These are phyloP conservation scores for Entelexis paramagnoliae DNA, from an alignment of 1,139 yeast genomes.

Conservation along the genomic window DNA sequence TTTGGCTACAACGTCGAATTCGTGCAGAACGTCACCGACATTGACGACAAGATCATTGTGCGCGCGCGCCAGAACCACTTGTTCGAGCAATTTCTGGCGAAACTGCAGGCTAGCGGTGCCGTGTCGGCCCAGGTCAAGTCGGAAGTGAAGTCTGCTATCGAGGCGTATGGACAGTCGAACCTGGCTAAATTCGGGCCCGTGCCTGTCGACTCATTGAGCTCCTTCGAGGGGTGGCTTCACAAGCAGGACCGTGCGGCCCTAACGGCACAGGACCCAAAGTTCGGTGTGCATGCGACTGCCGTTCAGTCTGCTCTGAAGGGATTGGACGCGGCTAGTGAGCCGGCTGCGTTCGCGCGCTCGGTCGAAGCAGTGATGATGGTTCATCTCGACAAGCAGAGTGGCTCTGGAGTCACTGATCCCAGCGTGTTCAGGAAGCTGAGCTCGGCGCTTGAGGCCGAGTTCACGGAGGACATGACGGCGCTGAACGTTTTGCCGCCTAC, in stretches of 20 bases:
- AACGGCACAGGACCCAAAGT: conserved; percentile 57
- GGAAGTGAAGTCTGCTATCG: conserved; percentile 39
- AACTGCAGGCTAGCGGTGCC: conserved; percentile 20
- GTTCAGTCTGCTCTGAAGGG: conserved; percentile 43
- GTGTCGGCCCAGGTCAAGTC: conserved; percentile 36
- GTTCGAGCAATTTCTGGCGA: conserved; percentile 47
- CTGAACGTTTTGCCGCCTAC: conserved; percentile 79
- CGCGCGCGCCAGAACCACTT: conserved; percentile 86
- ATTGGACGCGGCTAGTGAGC: conserved; percentile 21
- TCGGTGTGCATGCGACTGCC: conserved; percentile 74
- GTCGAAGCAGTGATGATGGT: conserved; percentile 70
- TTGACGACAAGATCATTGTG: conserved; percentile 90
- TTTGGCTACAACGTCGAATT: conserved; percentile 80
- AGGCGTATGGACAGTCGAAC: conserved; percentile 37
- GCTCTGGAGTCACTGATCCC: conserved; percentile 74
- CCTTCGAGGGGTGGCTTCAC: conserved; percentile 45
- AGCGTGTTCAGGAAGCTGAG: conserved; percentile 72
- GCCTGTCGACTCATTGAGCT: conserved; percentile 24
- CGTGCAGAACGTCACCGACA: conserved; percentile 94
- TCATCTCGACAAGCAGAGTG: conserved; percentile 57
- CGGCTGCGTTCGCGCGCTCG: conserved; percentile 38
- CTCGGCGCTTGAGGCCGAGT: conserved; percentile 79
- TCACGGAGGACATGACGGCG: conserved; percentile 71
- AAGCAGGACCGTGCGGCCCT: conserved; percentile 42
- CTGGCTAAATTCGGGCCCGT: conserved; percentile 17